Conservation (phyloP, 306 rosid species). For the Crotalaria pallida region DNA sequence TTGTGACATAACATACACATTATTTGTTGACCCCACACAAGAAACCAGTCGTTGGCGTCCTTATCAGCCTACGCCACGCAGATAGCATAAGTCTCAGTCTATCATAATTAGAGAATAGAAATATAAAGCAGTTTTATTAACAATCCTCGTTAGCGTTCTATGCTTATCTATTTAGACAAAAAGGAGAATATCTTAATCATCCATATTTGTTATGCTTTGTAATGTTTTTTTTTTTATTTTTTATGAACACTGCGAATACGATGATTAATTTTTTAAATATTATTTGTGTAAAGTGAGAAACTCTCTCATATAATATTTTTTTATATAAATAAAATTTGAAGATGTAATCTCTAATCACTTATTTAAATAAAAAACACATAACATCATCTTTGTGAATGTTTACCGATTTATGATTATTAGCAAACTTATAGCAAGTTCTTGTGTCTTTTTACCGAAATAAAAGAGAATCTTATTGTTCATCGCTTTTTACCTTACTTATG, state of each 20-base stretch:
- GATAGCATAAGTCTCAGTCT: neutral
- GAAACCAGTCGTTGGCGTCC: slow-evolving; percentile 1
- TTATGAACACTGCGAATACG: too few species aligned
- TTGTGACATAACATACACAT: slow-evolving; percentile 9
- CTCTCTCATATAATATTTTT: too few species aligned
- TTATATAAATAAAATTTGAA: too few species aligned
- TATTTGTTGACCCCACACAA: neutral
- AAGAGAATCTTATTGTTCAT: neutral
- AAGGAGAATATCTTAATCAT: neutral
- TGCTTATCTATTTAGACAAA: neutral
- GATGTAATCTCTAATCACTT: too few species aligned
- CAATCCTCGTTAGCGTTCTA: neutral
- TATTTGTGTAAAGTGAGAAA: too few species aligned
- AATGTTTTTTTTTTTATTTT: too few species aligned
- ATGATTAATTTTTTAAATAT: too few species aligned
- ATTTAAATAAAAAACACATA: too few species aligned
- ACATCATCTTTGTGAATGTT: too few species aligned
- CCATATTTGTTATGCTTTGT: neutral
- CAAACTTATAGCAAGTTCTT: neutral
- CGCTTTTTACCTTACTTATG: neutral
- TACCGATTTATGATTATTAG: too few species aligned
- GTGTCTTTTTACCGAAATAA: neutral
- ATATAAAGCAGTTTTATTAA: neutral
- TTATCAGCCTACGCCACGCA: slow-evolving; percentile 18
- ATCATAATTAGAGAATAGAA: neutral